Evolutionary conservation across 1,284 basidiomycete species (phyloP).

Genomic region (Earliella scabrosa): DNA sequence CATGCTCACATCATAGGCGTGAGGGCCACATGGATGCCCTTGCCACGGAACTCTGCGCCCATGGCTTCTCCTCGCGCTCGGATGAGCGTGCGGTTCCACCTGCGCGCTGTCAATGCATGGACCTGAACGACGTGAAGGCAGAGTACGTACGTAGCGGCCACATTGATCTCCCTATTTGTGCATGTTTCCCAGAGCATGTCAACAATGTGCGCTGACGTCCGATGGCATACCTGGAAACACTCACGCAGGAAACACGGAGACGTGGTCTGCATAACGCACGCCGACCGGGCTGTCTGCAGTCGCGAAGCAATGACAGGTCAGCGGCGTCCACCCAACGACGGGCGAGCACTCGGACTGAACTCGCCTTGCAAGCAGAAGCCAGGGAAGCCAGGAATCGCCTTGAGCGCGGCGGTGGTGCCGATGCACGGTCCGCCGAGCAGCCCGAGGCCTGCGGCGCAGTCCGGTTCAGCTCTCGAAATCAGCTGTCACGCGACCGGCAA

Average conservation of each 20-base stretch:
- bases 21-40: conserved; percentile 68
- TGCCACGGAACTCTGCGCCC: conserved; percentile 71
- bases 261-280: conserved; percentile 66
- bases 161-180: conserved; percentile 66
- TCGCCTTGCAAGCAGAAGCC: conserved; percentile 72
- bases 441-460: conserved; percentile 30
- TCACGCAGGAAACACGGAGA: conserved; percentile 73
- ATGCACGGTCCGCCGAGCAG: conserved; percentile 61
- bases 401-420: conserved; percentile 67
- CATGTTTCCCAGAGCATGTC: background rate
- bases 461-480: background rate
- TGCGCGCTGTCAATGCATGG: conserved; percentile 18
- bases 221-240: conserved; percentile 16
- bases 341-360: too few relatives aligned
- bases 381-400: conserved; percentile 57
- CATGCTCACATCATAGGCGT: conserved; percentile 53
- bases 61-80: conserved; percentile 64
- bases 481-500: background rate
- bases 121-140: too few relatives aligned
- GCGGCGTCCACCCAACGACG: too few relatives aligned
- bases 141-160: conserved; percentile 60
- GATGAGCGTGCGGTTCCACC: conserved; percentile 72
- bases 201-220: too few relatives aligned
- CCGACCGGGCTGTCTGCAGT: conserved; percentile 60
- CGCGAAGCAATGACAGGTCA: too few relatives aligned